Evolutionary conservation across 1,284 basidiomycete species (phyloP).

Genomic region (Pseudozyma tsukubaensis): DNA sequence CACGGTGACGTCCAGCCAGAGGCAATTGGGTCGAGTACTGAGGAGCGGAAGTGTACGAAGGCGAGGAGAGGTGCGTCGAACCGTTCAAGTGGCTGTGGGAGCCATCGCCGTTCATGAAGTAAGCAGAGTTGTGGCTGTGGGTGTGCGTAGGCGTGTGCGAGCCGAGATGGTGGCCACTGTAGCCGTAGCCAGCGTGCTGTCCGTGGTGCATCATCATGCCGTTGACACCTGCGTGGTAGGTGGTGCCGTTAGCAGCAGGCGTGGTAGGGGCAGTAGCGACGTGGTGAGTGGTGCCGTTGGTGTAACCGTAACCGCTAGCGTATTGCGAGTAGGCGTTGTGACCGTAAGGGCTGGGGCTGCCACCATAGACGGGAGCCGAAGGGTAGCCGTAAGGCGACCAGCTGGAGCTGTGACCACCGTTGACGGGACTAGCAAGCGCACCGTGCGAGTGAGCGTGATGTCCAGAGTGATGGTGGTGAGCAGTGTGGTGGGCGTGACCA

Average conservation of each 20-base stretch:
- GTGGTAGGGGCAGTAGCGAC: slow-evolving; percentile 48
- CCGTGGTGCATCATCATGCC: slow-evolving; percentile 59
- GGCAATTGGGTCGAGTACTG: slow-evolving; percentile 65
- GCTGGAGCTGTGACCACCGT: slow-evolving; percentile 48
- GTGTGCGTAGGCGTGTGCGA: slow-evolving; percentile 51
- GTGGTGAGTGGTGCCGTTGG: slow-evolving; percentile 37
- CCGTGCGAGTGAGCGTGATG: slow-evolving; percentile 45
- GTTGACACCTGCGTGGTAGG: slow-evolving; percentile 44
- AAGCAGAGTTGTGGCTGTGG: slow-evolving; percentile 49
- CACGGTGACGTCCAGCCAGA: slow-evolving; percentile 64
- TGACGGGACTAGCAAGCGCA: slow-evolving; percentile 46
- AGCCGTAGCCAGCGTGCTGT: slow-evolving; percentile 50
- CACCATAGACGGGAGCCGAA: slow-evolving; percentile 47
- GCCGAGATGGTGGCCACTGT: slow-evolving; percentile 47
- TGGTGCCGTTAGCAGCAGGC: slow-evolving; percentile 38
- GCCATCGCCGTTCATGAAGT: slow-evolving; percentile 54
- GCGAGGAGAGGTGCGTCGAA: slow-evolving; percentile 49
- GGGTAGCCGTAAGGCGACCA: slow-evolving; percentile 56
- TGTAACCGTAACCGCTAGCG: slow-evolving; percentile 49
- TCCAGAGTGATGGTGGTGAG: slow-evolving; percentile 45
- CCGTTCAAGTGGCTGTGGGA: slow-evolving; percentile 53
- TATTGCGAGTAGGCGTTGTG: slow-evolving; percentile 56
- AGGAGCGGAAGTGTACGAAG: slow-evolving; percentile 59
- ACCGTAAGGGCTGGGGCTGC: slow-evolving; percentile 50
- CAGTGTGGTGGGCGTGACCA: slow-evolving; percentile 37